phyloP scores from a whole-genome alignment of 2,329 filamentous ascomycete species.

The Ascochyta fabae region DNA sequence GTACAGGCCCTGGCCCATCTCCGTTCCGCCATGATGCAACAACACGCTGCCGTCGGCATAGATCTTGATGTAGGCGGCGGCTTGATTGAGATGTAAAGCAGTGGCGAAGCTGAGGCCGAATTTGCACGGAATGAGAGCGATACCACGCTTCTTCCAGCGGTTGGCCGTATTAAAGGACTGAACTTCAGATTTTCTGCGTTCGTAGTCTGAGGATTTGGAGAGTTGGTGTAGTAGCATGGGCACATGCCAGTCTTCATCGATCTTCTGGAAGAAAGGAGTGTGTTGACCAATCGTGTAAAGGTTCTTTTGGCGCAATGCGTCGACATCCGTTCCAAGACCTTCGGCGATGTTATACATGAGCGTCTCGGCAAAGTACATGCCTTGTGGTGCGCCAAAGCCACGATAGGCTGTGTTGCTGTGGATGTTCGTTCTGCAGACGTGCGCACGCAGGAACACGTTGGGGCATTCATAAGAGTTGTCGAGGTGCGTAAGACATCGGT shows the following conservation, averaged over 20 bases:
- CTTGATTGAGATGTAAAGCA: constrained; percentile 92
- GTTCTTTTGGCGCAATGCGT: constrained; percentile 81
- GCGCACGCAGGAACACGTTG: constrained; percentile 81
- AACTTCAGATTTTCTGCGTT: constrained; percentile 70
- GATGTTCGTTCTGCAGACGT: constrained; percentile 90
- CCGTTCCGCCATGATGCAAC: constrained; percentile 91
- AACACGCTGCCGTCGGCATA: constrained; percentile 93
- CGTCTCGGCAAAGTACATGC: constrained; percentile 88
- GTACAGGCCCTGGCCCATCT: constrained; percentile 96
- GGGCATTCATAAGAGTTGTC: constrained; percentile 90
- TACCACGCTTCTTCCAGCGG: constrained; percentile 91
- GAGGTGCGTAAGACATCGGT: constrained; percentile 82
- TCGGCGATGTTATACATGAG: constrained; percentile 91
- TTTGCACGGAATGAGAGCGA: constrained; percentile 88
- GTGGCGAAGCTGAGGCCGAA: constrained; percentile 93
- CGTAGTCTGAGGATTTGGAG: constrained; percentile 74
- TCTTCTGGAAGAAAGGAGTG: constrained; percentile 87
- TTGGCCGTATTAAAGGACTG: constrained; percentile 79
- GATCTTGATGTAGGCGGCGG: constrained; percentile 89
- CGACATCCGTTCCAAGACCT: constrained; percentile 80
- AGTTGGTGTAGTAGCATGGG: constrained; percentile 91
- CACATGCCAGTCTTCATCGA: constrained; percentile 86
- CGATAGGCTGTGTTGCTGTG: constrained; percentile 97
- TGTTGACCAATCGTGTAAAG: constrained; percentile 77
- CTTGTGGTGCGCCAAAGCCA: constrained; percentile 93